Evolutionary conservation across 202 grass and related monocot genomes (phyloP).

Genomic region (Hordeum pubiflorum): DNA sequence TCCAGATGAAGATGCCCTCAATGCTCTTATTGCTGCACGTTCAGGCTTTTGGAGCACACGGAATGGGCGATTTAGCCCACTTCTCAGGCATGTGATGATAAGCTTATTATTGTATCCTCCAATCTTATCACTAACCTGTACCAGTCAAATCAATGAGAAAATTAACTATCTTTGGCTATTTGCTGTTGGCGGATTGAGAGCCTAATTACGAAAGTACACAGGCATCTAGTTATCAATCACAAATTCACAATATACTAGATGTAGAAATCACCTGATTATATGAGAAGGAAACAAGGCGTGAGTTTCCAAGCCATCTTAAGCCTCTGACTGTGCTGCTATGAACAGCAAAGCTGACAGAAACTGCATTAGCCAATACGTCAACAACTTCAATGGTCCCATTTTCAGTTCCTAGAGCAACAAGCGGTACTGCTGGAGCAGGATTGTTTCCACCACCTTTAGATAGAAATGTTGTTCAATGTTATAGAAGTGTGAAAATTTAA

Average conservation of each 20-base stretch:
- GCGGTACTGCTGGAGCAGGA: slow-evolving; percentile 94
- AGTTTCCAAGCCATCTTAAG: slow-evolving; percentile 97
- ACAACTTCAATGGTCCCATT: slow-evolving; percentile 81
- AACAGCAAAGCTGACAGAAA: slow-evolving; percentile 79
- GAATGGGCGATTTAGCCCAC: slow-evolving; percentile 91
- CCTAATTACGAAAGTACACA: slow-evolving; percentile 7
- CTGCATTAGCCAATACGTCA: slow-evolving; percentile 73
- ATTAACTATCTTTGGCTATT: not conserved
- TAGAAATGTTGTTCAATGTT: slow-evolving; percentile 18
- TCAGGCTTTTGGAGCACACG: slow-evolving; percentile 95
- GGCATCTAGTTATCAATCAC: not conserved
- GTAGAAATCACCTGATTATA: slow-evolving; percentile 58
- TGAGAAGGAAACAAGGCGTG: slow-evolving; percentile 94
- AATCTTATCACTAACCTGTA: slow-evolving; percentile 85
- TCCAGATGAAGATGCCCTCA: slow-evolving; percentile 96
- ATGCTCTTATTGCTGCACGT: slow-evolving; percentile 87
- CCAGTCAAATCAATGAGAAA: slow-evolving; percentile 15
- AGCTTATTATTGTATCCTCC: slow-evolving; percentile 91
- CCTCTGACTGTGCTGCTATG: slow-evolving; percentile 72
- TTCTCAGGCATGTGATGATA: slow-evolving; percentile 86
- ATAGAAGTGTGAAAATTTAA: slow-evolving; percentile 6
- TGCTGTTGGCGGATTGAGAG: not conserved
- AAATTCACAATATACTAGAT: slow-evolving; percentile 17
- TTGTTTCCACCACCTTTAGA: slow-evolving; percentile 94
- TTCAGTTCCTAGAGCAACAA: slow-evolving; percentile 91